Evolutionary conservation across 495 filamentous ascomycete genomes (phyloP).

Genomic region (Aspergillus egyptiacus): DNA sequence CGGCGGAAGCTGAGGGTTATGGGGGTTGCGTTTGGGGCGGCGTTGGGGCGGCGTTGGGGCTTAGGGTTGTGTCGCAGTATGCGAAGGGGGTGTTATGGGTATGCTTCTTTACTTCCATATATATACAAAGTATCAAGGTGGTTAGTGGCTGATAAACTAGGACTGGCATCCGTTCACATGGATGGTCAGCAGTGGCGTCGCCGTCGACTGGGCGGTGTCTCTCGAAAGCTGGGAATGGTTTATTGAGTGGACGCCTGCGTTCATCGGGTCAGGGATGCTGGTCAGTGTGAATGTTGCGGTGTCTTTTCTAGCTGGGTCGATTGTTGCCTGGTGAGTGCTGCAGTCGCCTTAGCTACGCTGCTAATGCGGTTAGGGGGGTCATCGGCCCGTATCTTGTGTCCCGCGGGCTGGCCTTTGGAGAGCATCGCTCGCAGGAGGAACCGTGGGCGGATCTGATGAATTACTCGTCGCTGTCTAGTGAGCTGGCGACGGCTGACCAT

Average conservation of each 20-base stretch:
- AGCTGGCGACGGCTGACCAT: slow-evolving; percentile 1
- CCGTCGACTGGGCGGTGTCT: not conserved
- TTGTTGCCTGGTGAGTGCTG: slow-evolving; percentile 1
- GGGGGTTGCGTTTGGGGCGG: not conserved
- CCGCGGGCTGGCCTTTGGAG: not conserved
- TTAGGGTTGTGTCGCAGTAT: slow-evolving; percentile 4
- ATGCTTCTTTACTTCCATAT: not conserved
- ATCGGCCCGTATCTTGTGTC: slow-evolving; percentile 4
- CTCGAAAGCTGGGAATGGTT: slow-evolving; percentile 8
- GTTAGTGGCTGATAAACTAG: not conserved
- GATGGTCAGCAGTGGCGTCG: not conserved
- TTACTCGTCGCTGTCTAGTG: slow-evolving; percentile 1
- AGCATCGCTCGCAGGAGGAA: not conserved
- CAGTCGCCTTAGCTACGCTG: not conserved
- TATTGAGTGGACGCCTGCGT: slow-evolving; percentile 7
- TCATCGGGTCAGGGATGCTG: slow-evolving; percentile 7
- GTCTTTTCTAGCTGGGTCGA: not conserved
- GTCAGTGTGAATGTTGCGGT: slow-evolving; percentile 3
- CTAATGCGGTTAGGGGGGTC: not conserved
- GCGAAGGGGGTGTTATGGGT: slow-evolving; percentile 7
- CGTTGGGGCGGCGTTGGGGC: not conserved
- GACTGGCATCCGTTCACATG: slow-evolving; percentile 7
- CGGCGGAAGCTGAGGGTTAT: not conserved
- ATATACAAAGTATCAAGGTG: not conserved
- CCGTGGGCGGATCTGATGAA: slow-evolving; percentile 1